Evolutionary conservation across 1,284 basidiomycete genomes (phyloP), one percentile per base, ranked within the genome.

Genomic region (Pseudozyma tsukubaensis): DNA sequence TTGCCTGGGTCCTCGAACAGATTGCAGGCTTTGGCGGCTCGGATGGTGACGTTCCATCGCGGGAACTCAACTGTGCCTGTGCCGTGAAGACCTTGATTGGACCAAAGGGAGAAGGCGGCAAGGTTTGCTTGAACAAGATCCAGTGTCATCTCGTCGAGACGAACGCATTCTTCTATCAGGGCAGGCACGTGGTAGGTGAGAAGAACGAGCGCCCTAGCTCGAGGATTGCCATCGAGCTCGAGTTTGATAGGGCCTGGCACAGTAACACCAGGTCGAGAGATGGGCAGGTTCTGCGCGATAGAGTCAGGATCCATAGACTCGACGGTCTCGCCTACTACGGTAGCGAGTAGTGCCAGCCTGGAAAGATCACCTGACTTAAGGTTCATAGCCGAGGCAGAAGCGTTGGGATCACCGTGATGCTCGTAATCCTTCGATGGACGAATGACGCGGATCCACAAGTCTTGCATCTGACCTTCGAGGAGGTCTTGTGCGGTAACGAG

Each of bases 81-180:
- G 9, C 70, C 64, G 37, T 72, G 69, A 3, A 76, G 37, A 10
- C 72, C 72, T 36, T 76, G 72, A 48, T 63, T 72, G 16, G 69
- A 58, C 68, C 68, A 76, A 10, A 76, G 42, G 5, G 64, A 63
- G 24, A 76, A 76, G 5, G 68, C 64, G 14, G 64, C 50, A 40
- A 76, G 16, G 55, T 76, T 76, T 32, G 66, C 66, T 32, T 76
- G 72, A 1, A 72, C 72, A 1, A 76, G 69, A 5, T 76, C 72
- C 34, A 68, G 43, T 12, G 72, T 72, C 68, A 72, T 68, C 45
- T 76, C 72, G 50, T 68, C 68, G 40, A 76, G 54, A 19, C 64
- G 64, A 10, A 61, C 60, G 48, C 72, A 76, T 34, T 76, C 60
- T 32, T 76, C 60, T 50, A 76, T 65, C 34, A 76, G 59, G 3